Base-by-base conservation (phyloP, 2,329 filamentous ascomycete genomes). In the Colletotrichum lentis region DNA sequence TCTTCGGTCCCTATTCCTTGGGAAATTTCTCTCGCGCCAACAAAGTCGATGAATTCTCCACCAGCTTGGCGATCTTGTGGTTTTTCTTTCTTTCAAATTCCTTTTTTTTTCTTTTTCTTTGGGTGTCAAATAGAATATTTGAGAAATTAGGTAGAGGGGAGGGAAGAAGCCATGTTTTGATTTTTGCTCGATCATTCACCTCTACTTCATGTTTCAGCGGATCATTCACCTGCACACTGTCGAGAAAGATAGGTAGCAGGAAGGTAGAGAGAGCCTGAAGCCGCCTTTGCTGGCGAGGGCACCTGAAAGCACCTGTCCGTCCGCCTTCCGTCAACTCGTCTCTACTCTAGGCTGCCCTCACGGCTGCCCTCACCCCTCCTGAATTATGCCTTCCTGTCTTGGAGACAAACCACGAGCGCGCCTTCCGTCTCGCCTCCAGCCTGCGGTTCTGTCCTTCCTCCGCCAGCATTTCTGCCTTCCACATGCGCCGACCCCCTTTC, bases 361-460 rank as follows among this genome's bases (percentile, higher is more conserved):
- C n/a, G n/a, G n/a, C n/a, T n/a, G n/a, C n/a, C 16, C 24, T 27
- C 24, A 10, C 16, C 47, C 22, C 47, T 27, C 22, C 12, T 10
- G 11, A n/a, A 27, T 58, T 12, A 4, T 35, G 27, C 55, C 55
- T 58, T 46, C 55, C 41, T 35, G 3, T 3, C n/a, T 27, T 43
- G 54, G 18, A 10, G n/a, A 16, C 18, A 22, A 12, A 11, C 18
- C n/a, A 58, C 18, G 41, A 1, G 12, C 41, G 41, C 27, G 14
- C 55, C 24, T 58, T 58, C 41, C 55, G 22, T 46, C 41, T n/a
- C 4, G 14, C n/a, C 39, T 46, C 22, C 41, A 47, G 55, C 27
- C 55, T 16, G 27, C 39, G 55, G n/a, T 22, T 43, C 16, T 55
- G 14, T 46, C 18, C 24, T 12, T 55, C n/a, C 22, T 16, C 10